Base-by-base conservation (phyloP, 139 green algal genomes). In the Choricystis sp. region DNA sequence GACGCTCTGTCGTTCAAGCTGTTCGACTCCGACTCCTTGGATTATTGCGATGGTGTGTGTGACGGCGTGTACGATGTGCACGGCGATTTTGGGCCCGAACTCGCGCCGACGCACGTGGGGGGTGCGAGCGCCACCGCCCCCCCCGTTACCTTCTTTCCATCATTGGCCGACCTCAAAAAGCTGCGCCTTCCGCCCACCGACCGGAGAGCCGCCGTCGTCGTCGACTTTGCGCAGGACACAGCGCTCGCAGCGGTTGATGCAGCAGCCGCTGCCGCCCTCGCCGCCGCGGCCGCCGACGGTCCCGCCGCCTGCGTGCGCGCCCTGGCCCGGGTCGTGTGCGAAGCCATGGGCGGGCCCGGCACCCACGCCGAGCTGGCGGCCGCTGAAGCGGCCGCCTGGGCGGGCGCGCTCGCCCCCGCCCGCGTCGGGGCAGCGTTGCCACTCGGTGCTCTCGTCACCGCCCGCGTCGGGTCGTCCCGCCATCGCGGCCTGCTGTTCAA, bases 401-500 rank as follows among this genome's bases (percentile, higher is more conserved):
- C 26, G n/a, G 56, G 49, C 31, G 29, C 55, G 24, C 49, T 56
- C 16, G 3, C 56, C 22, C 2, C n/a, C 21, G 3, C 40, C 2
- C 23, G 22, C 22, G 58, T 22, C 1, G 52, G 4, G 2, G 22
- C 2, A 2, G 49, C 2, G 1, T 61, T 62, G 22, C 68, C 55
- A n/a, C 4, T 20, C 31, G 28, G 26, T 22, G 25, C 9, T 26
- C 57, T 58, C 3, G 1, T 24, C 2, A 57, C 49, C 27, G 20
- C 22, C 68, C 5, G 80, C 25, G 64, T 75, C 20, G 87, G 85
- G 14, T 40, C 79, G 16, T 26, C 59, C 14, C 64, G 86, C 5
- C 89, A 96, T 69, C 68, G 89, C 14, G 83, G 83, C 24, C 72
- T 94, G 66, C 76, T 94, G 31, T 96, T 89, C 78, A 96, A 96